phyloP scores from a whole-genome alignment of 306 rosid genomes.

The Dalbergia cultrata region DNA sequence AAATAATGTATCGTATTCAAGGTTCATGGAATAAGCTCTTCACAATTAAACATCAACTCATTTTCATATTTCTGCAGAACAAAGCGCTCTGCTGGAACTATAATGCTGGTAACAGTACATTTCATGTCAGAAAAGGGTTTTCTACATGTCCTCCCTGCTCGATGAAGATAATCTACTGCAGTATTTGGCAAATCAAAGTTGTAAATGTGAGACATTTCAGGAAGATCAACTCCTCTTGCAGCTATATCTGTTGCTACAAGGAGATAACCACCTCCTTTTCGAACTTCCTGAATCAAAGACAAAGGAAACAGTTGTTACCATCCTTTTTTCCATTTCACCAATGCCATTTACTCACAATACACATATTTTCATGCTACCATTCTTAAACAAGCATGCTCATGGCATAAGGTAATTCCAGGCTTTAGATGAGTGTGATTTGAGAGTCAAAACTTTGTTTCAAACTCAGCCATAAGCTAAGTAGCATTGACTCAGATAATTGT shows the following conservation, averaged over 20 bases:
- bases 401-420: not conserved
- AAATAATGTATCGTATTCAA: not conserved
- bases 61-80: conserved; percentile 87
- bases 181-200: conserved; percentile 87
- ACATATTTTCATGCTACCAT: not conserved
- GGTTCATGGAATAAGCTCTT: conserved; percentile 63
- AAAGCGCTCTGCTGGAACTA: conserved; percentile 77
- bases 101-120: conserved; percentile 77
- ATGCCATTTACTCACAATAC: conserved; percentile 28
- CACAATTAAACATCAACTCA: conserved; percentile 76
- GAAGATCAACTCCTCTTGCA: conserved; percentile 93
- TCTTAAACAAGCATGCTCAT: conserved; percentile 33
- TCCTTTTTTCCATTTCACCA: not conserved
- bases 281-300: conserved; percentile 65
- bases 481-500: not conserved
- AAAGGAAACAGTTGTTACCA: conserved; percentile 32
- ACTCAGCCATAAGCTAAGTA: not conserved
- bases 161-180: conserved; percentile 87
- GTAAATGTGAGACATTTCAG: conserved; percentile 91
- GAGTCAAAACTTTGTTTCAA: conserved; percentile 26
- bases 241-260: conserved; percentile 91
- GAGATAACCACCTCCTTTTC: conserved; percentile 82
- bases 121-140: conserved; percentile 81
- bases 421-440: conserved; percentile 8
- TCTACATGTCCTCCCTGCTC: conserved; percentile 95